A percentile compares a stretch with the other conserved stretches of the same genome.
Evolutionary conservation across 805 yeast species (phyloP).

Genomic region (Priceomyces haplophilus): DNA sequence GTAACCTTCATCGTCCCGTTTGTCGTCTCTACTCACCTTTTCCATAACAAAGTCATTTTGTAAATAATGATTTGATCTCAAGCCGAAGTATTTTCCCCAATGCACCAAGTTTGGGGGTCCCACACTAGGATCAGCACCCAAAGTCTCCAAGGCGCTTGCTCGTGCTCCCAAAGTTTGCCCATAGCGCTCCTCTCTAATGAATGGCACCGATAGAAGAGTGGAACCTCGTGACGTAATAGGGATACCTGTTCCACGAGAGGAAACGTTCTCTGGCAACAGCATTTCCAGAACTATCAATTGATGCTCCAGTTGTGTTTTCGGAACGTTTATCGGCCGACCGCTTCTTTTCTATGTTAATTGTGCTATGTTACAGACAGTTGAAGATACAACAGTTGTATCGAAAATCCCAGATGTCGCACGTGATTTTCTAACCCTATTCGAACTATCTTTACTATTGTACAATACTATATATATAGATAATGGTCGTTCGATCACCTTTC

Average conservation of each 20-base stretch:
- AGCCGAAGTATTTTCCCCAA: slow-evolving; percentile 35
- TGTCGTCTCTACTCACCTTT: slow-evolving; percentile 5
- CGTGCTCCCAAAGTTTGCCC: slow-evolving; percentile 29
- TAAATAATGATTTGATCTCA: slow-evolving; percentile 23
- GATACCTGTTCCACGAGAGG: background rate
- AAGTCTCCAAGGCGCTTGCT: slow-evolving; percentile 17
- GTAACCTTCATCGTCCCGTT: slow-evolving; percentile 36
- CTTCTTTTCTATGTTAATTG: too few species aligned
- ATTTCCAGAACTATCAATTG: background rate
- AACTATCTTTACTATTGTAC: too few species aligned
- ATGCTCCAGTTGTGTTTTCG: background rate
- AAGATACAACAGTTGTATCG: too few species aligned
- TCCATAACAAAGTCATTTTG: slow-evolving; percentile 25
- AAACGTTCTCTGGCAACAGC: background rate
- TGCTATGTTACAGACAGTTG: too few species aligned
- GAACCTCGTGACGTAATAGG: background rate
- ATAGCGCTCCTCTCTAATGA: slow-evolving; percentile 27
- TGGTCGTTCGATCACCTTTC: too few species aligned
- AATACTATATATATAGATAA: too few species aligned
- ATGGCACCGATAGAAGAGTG: slow-evolving; percentile 9
- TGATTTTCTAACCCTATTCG: too few species aligned
- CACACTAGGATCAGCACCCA: slow-evolving; percentile 11
- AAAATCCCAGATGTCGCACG: too few species aligned
- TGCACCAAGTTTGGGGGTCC: slow-evolving; percentile 43
- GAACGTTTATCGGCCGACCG: too few species aligned